These are phyloP conservation scores for Pleurostoma richardsiae DNA, from an alignment of 2,329 filamentous ascomycete genomes.

Conservation along the genomic window DNA sequence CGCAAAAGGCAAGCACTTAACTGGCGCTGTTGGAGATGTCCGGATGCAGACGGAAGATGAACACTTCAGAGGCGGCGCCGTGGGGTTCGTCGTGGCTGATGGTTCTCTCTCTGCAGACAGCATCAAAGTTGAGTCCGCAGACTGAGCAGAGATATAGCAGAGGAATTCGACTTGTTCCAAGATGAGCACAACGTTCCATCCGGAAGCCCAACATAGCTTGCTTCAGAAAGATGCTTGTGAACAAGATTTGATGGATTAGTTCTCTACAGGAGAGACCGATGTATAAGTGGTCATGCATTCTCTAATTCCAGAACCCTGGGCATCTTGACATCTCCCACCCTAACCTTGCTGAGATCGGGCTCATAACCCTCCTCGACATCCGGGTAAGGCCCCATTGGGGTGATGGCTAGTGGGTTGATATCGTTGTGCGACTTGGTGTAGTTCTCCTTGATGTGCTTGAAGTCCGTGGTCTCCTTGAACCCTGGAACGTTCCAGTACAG, in stretches of 20 bases:
- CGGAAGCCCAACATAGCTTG: no score
- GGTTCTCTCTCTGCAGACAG: conserved; percentile 12
- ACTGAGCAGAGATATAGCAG: no score
- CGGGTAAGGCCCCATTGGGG: conserved; percentile 57
- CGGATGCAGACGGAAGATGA: conserved; percentile 10
- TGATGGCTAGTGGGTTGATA: conserved; percentile 58
- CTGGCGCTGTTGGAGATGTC: conserved; percentile 2
- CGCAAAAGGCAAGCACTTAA: conserved; percentile 3
- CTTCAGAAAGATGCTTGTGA: no score
- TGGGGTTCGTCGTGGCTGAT: conserved; percentile 13
- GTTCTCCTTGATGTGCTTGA: conserved; percentile 65
- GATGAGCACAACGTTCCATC: no score
- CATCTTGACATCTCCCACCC: conserved; percentile 39
- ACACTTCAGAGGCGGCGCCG: conserved; percentile 13
- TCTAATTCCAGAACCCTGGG: conserved; percentile 29
- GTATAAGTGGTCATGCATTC: conserved; percentile 3
- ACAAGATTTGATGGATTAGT: no score
- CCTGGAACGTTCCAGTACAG: conserved; percentile 52
- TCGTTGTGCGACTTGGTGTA: conserved; percentile 52
- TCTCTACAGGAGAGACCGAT: no score
- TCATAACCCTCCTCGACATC: conserved; percentile 49
- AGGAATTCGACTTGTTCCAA: no score
- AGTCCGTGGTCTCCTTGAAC: conserved; percentile 56
- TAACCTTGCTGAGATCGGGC: conserved; percentile 39
- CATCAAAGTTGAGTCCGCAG: conserved; percentile 1